Base-by-base conservation (phyloP, 1,284 basidiomycete species). In the Microbotryum violaceum region DNA sequence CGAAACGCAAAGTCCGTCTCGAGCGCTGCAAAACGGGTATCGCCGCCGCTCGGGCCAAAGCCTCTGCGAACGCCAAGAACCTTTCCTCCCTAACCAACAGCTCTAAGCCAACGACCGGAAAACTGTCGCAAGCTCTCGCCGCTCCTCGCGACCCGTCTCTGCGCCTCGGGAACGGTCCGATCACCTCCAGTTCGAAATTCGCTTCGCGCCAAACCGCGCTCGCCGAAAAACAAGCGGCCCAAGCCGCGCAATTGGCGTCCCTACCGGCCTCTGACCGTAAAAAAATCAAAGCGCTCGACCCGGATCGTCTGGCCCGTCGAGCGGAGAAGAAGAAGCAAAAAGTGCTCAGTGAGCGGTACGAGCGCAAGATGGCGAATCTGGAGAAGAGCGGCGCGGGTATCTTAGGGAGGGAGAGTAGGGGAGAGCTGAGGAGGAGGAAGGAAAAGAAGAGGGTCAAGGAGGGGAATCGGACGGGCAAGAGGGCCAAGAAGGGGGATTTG, bases 191-290 rank as follows among this genome's bases (percentile, higher is more conserved):
- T 4, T 50, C 56, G 2, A 27, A 37, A 7, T 20, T 27, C 2
- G 9, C 56, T 20, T 20, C 29, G n/a, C n/a, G n/a, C 23, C 58
- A 53, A 27, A 33, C 56, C 33, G 25, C 56, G 20, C 48, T 25
- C 27, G 58, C 57, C 8, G 60, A 57, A 29, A 64, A 67, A 47
- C 63, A 65, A 46, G 58, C 54, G 33, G 53, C 63, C 50, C 83
- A 94, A 2, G 92, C 91, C 6, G 82, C 83, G 65, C 85, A 85
- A 72, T 78, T 96, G 49, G 83, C 81, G 37, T 80, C 83, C 54
- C 77, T 94, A 45, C 81, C 85, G n/a, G 92, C 92, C 75, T 86
- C 89, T 14, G 87, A 87, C 65, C 82, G 92, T 61, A 94, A 93
- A 78, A 78, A 82, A 49, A 83, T 79, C 70, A 97, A 97, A 77